Base-by-base conservation (phyloP, 441 rosid species). In the Populus hybrid region DNA sequence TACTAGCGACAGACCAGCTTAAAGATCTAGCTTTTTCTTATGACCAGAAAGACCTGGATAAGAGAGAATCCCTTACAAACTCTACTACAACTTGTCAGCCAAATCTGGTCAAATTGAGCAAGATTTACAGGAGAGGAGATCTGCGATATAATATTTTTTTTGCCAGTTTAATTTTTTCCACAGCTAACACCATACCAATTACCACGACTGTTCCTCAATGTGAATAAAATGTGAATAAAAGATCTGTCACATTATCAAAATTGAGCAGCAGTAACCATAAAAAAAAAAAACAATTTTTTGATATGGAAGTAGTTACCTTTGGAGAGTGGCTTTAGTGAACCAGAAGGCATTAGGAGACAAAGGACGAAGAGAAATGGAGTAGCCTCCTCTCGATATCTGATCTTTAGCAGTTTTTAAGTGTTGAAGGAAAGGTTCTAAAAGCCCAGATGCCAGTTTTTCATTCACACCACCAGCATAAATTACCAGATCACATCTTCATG, bases 281-380 rank as follows among this genome's bases (percentile, higher is more conserved):
- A 73, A 18, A 1, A 28, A 72, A 76, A 24, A 8, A 78, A 14
- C 35, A 69, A 64, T 14, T 1, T 53, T 53, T 16, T 53, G 21
- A 21, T 2, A 8, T 24, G 59, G 34, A 32, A 19, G 32, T 67
- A 7, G 35, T 75, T 82, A 93, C 98, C 99, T 90, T 77, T 88
- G 95, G 26, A 95, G 86, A 69, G 98, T 93, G 77, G 93, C 85
- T 89, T 93, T 93, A 2, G 94, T 92, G 89, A 93, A 95, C 99
- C 97, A 95, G 78, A 86, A 77, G 71, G 88, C 79, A 73, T 81
- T 73, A 42, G 85, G 76, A 34, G 83, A 73, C 8, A 69, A 57
- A 59, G 97, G 91, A 57, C 89, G 90, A 70, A 92, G 93, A 23
- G 90, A 90, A 18, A 94, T 86, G 26, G 97, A 92, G 76, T 93